phyloP scores from a whole-genome alignment of 2,329 filamentous ascomycete species.

The Stagonosporopsis cucurbitacearum region DNA sequence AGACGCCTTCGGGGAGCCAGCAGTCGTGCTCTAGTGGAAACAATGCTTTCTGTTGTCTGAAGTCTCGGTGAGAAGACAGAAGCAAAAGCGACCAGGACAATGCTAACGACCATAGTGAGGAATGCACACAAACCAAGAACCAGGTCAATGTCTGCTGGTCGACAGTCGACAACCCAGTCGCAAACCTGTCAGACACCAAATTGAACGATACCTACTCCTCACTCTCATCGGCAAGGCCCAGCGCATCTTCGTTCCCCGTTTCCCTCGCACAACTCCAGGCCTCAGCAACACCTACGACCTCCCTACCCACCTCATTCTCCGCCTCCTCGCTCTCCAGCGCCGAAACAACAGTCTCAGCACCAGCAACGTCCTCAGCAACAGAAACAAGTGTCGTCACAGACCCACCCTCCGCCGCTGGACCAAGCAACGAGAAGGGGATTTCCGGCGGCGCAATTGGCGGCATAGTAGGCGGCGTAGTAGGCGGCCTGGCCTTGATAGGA shows the following conservation, averaged over 20 bases:
- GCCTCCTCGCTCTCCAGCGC: conserved; percentile 6
- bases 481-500: conserved; percentile 18
- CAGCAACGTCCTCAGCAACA: neutral
- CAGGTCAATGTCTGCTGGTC: conserved; percentile 30
- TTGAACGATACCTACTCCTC: conserved; percentile 26
- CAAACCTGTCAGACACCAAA: conserved; percentile 11
- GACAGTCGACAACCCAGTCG: conserved; percentile 17
- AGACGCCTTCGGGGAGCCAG: conserved; percentile 14
- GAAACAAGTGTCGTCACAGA: neutral
- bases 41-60: conserved; percentile 25
- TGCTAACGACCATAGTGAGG: conserved; percentile 20
- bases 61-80: conserved; percentile 12
- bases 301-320: neutral
- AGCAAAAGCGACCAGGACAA: neutral
- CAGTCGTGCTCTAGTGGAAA: conserved; percentile 16
- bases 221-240: conserved; percentile 17
- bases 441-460: conserved; percentile 26
- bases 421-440: conserved; percentile 9
- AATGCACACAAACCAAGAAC: conserved; percentile 26
- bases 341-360: neutral
- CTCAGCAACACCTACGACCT: conserved; percentile 11
- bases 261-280: conserved; percentile 12
- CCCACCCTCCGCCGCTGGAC: neutral
- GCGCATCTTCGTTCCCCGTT: conserved; percentile 10
- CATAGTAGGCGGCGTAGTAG: conserved; percentile 27